Base-by-base conservation (phyloP, 805 yeast genomes). In the Hanseniaspora singularis region DNA sequence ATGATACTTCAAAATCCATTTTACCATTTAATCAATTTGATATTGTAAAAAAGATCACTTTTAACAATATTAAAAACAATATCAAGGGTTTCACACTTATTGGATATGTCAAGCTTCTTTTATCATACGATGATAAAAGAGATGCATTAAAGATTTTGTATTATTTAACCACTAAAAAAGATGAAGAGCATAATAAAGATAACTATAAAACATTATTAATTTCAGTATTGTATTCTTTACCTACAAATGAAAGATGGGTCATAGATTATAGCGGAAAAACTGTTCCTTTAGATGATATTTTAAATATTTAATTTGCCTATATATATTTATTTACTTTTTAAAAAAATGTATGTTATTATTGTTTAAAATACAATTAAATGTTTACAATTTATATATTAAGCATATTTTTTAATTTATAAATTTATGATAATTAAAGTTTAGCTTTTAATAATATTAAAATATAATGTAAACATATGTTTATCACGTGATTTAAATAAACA, bases 1-100 rank as follows among this genome's bases (percentile, higher is more conserved):
- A 28, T 12, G 9, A 7, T 18, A 33, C n/a, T 15, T 18, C 14
- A 19, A 12, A 15, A 7, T 19, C 5, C 2, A 20, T 42, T 4
- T 27, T 44, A n/a, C 48, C 48, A 31, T 44, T 44, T 19, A 33
- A 33, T 15, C 48, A 44, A 16, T 44, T 44, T 23, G 39, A 36
- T 31, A 34, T 44, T 9, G 20, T 44, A 9, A 44, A 44, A 22
- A 33, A 37, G n/a, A 36, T 37, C 4, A 28, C 33, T 9, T 37
- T 44, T 16, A 33, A 30, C 10, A n/a, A 4, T 20, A 38, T 37
- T 12, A 44, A 33, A 30, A 41, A 34, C 16, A 15, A 37, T 15
- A 9, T n/a, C 3, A 12, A 31, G 2, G 32, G 19, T 9, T 22
- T 44, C 10, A 22, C 19, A 8, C 18, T 44, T 20, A 14, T 44